These are phyloP conservation scores for Capsella bursapastoris DNA, from an alignment of 345 rosid genomes.

Conservation along the genomic window DNA sequence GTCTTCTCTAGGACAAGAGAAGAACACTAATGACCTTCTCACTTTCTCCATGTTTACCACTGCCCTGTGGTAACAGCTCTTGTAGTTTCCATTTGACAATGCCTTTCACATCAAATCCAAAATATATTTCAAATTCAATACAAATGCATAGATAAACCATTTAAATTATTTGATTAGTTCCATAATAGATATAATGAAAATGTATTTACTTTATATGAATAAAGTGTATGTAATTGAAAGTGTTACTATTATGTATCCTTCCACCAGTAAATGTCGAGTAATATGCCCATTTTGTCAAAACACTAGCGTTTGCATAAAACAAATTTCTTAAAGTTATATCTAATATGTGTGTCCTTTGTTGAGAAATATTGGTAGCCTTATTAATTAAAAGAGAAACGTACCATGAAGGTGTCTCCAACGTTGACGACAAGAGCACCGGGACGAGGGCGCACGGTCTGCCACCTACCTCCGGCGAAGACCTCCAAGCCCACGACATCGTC, in stretches of 20 bases:
- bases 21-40: slow-evolving; percentile 53
- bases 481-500: slow-evolving; percentile 62
- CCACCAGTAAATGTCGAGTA: neutral
- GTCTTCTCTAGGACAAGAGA: slow-evolving; percentile 55
- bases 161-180: neutral
- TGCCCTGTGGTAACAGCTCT: slow-evolving; percentile 57
- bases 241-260: neutral
- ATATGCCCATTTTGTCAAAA: neutral
- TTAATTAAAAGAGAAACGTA: slow-evolving; percentile 27
- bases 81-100: slow-evolving; percentile 54
- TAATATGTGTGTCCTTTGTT: neutral
- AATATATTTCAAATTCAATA: neutral
- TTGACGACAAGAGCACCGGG: slow-evolving; percentile 57
- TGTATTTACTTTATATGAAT: neutral
- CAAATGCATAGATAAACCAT: neutral
- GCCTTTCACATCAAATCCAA: slow-evolving; percentile 48
- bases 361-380: too few species aligned
- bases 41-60: slow-evolving; percentile 49
- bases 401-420: slow-evolving; percentile 67
- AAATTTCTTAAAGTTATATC: neutral
- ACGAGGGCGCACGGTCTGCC: slow-evolving; percentile 53
- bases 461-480: slow-evolving; percentile 45
- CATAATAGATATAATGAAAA: neutral
- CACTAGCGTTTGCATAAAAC: neutral
- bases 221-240: too few species aligned